phyloP scores from a whole-genome alignment of 1,139 yeast genomes.

The Pichia terricola region DNA sequence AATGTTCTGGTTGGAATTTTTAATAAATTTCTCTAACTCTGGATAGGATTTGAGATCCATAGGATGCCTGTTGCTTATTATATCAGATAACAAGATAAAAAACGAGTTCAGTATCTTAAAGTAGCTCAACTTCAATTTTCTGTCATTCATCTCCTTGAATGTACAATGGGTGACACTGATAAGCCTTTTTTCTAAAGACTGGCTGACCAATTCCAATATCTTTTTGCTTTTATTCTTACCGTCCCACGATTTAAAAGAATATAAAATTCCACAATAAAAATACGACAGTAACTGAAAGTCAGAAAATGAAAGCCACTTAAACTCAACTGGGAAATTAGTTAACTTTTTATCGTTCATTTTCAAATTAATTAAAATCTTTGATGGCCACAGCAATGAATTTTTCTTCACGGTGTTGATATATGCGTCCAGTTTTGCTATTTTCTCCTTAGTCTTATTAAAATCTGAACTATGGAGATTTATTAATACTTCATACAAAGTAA shows the following conservation, averaged over 20 bases:
- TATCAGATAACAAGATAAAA: conserved; percentile 30
- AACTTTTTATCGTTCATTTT: too few species aligned
- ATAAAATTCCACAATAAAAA: conserved; percentile 20
- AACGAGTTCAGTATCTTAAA: conserved; percentile 25
- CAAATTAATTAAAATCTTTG: too few species aligned
- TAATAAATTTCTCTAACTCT: conserved; percentile 22
- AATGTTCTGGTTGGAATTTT: conserved; percentile 16
- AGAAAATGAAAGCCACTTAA: conserved; percentile 34
- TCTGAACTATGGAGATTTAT: background rate
- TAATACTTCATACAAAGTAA: background rate
- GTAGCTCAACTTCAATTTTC: conserved; percentile 22
- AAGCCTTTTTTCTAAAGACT: too few species aligned
- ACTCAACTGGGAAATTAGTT: conserved; percentile 12
- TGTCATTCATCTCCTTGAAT: background rate
- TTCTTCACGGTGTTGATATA: conserved; percentile 17
- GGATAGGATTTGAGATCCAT: too few species aligned
- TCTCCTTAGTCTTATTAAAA: background rate
- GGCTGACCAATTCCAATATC: conserved; percentile 20
- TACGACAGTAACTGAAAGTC: conserved; percentile 35
- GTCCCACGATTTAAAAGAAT: conserved; percentile 28
- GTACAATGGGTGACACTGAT: too few species aligned
- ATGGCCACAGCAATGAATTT: background rate
- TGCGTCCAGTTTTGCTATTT: conserved; percentile 19
- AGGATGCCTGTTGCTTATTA: conserved; percentile 9
- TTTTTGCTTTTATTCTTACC: conserved; percentile 28